Percentiles rank a stretch among this genome's conserved stretches.
These are phyloP conservation scores for Phaeosphaeriaceae sp. DNA, from an alignment of 2,329 filamentous ascomycete genomes.

Conservation along the genomic window DNA sequence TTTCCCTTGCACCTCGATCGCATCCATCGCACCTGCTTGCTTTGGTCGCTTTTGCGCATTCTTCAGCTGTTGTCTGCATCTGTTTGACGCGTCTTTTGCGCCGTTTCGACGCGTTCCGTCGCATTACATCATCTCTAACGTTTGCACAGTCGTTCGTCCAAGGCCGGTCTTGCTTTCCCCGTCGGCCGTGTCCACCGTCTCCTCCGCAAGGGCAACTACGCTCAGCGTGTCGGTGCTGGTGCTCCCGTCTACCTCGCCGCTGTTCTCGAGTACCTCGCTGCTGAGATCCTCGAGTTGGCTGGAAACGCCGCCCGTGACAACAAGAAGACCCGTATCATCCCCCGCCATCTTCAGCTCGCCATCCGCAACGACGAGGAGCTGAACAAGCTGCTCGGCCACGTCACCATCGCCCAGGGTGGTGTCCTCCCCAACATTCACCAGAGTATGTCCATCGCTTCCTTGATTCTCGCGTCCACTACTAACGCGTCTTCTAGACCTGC, in stretches of 20 bases:
- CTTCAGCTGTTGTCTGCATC: not conserved
- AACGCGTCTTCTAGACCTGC: constrained; percentile 73
- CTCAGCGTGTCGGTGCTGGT: constrained; percentile 98
- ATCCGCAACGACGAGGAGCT: constrained; percentile 99
- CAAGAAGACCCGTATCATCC: constrained; percentile 99
- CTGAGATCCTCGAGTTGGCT: constrained; percentile 98
- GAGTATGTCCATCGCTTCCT: constrained; percentile 69
- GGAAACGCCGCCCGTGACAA: constrained; percentile 99
- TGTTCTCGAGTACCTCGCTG: constrained; percentile 97
- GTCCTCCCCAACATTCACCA: constrained; percentile 97
- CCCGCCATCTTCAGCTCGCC: constrained; percentile 97
- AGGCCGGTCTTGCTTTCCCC: constrained; percentile 98
- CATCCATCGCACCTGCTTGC: constrained; percentile 11
- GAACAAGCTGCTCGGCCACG: constrained; percentile 97
- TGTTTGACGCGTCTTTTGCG: constrained; percentile 6
- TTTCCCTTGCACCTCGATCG: constrained; percentile 39
- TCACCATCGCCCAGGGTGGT: constrained; percentile 97
- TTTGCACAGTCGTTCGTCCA: constrained; percentile 84
- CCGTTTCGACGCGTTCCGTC: constrained; percentile 30
- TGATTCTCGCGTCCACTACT: constrained; percentile 37
- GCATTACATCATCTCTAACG: constrained; percentile 30
- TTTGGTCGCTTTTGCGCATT: constrained; percentile 19
- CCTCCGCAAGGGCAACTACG: constrained; percentile 98
- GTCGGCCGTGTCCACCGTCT: constrained; percentile 99
- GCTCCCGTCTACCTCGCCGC: constrained; percentile 97